Conservation (phyloP, 192 early-diverging fungal genomes). For the Coemansia sp. region DNA sequence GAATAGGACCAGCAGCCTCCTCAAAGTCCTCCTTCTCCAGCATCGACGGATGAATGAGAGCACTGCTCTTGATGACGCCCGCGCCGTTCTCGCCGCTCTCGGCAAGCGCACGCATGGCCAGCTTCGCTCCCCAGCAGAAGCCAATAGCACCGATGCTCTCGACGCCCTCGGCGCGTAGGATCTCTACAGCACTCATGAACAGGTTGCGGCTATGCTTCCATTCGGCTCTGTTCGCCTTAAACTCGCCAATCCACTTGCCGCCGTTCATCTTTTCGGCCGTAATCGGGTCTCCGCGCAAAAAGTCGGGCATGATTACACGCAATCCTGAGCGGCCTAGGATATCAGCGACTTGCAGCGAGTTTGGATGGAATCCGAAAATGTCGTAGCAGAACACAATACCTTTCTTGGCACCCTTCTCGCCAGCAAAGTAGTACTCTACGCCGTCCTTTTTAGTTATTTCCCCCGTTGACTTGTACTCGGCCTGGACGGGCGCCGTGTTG, state of each 20-base stretch:
- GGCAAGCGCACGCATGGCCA: slow-evolving; percentile 56
- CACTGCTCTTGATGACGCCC: slow-evolving; percentile 42
- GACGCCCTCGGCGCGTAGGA: slow-evolving; percentile 53
- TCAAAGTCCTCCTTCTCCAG: slow-evolving; percentile 54
- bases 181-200: slow-evolving; percentile 6
- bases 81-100: slow-evolving; percentile 32
- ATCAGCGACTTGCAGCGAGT: slow-evolving; percentile 67
- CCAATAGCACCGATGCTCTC: slow-evolving; percentile 60
- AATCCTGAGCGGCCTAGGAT: slow-evolving; percentile 58
- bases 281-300: slow-evolving; percentile 58
- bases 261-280: slow-evolving; percentile 43
- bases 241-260: slow-evolving; percentile 35
- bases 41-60: slow-evolving; percentile 67
- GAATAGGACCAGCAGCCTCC: slow-evolving; percentile 61
- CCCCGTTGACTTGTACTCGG: slow-evolving; percentile 54
- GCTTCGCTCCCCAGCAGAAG: slow-evolving; percentile 74
- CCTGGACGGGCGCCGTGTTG: slow-evolving; percentile 56
- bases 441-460: slow-evolving; percentile 22
- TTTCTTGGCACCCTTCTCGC: slow-evolving; percentile 54
- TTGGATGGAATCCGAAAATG: slow-evolving; percentile 65
- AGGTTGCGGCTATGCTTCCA: slow-evolving; percentile 24
- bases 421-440: slow-evolving; percentile 47
- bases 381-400: slow-evolving; percentile 70
- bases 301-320: slow-evolving; percentile 67
- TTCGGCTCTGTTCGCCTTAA: slow-evolving; percentile 26